Conservation (phyloP, 176 grass and related monocot genomes). For the Microstegium vimineum region DNA sequence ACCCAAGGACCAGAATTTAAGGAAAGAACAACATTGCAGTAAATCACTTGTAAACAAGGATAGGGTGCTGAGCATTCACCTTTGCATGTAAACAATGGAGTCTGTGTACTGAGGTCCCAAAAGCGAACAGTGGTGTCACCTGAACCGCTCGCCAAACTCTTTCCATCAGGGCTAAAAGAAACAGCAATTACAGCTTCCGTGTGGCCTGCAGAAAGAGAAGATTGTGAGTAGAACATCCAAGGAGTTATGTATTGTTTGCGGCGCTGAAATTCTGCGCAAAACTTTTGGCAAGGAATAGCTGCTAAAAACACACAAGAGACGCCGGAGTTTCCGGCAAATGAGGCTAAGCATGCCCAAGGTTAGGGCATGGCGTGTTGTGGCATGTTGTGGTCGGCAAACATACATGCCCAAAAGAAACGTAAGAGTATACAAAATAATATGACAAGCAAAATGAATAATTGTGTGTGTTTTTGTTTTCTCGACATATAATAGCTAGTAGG, state of each 20-base stretch:
- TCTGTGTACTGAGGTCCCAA: constrained; percentile 91
- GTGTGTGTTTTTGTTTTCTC: background rate
- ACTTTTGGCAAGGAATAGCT: background rate
- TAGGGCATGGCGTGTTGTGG: background rate
- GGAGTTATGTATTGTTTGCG: background rate
- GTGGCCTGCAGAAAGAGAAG: constrained; percentile 53
- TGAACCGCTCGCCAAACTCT: constrained; percentile 79
- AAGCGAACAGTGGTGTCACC: constrained; percentile 89
- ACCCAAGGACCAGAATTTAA: background rate
- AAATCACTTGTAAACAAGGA: background rate
- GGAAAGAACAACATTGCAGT: background rate
- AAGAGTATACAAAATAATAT: background rate
- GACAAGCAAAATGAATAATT: background rate
- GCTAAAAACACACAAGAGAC: background rate
- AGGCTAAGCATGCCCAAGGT: background rate
- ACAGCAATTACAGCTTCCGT: constrained; percentile 86
- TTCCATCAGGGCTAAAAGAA: constrained; percentile 89
- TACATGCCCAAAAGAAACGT: background rate
- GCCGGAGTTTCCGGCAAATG: background rate
- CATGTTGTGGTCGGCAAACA: background rate
- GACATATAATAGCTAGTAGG: background rate
- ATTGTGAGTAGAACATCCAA: background rate
- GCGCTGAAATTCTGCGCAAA: background rate
- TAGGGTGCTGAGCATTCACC: constrained; percentile 37
- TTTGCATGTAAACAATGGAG: constrained; percentile 85